A percentile compares a stretch with the other conserved stretches of the same genome.
Evolutionary conservation across 441 rosid genomes (phyloP).

Genomic region (Hura crepitans): DNA sequence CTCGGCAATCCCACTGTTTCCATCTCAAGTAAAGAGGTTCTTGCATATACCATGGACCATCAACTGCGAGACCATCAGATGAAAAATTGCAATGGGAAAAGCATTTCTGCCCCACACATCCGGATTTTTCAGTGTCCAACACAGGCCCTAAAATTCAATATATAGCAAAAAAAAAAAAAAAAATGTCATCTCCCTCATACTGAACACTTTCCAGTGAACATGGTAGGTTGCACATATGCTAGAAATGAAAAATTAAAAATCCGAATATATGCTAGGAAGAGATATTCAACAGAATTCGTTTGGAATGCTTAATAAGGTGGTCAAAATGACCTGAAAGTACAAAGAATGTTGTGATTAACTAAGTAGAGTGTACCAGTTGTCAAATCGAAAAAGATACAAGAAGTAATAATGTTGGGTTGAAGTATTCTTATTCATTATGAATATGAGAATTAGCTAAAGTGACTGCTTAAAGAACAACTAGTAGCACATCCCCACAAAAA

Average conservation of each 20-base stretch:
- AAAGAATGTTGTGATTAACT: background rate
- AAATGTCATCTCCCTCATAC: background rate
- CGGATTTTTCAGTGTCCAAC: constrained; percentile 22
- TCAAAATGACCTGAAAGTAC: constrained; percentile 17
- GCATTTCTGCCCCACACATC: constrained; percentile 41
- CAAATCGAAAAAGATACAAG: background rate
- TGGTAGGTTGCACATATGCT: background rate
- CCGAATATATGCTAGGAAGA: background rate
- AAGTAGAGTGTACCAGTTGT: background rate
- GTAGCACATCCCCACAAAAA: background rate
- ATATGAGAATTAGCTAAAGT: background rate
- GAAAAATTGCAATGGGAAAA: constrained; percentile 70
- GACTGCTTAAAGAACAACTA: background rate
- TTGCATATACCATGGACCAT: constrained; percentile 74
- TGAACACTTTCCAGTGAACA: background rate
- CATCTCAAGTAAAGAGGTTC: constrained; percentile 73
- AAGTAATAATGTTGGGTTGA: background rate
- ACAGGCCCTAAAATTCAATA: constrained; percentile 22
- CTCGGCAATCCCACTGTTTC: constrained; percentile 75
- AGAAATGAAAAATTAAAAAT: background rate
- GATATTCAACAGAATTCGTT: background rate
- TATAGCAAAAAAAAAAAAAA: background rate
- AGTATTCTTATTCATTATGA: background rate
- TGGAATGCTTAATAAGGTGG: constrained; percentile 13
- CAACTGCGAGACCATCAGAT: constrained; percentile 36